Base-by-base conservation (phyloP, 1,284 basidiomycete species). In the Tetrapyrgos nigripes region DNA sequence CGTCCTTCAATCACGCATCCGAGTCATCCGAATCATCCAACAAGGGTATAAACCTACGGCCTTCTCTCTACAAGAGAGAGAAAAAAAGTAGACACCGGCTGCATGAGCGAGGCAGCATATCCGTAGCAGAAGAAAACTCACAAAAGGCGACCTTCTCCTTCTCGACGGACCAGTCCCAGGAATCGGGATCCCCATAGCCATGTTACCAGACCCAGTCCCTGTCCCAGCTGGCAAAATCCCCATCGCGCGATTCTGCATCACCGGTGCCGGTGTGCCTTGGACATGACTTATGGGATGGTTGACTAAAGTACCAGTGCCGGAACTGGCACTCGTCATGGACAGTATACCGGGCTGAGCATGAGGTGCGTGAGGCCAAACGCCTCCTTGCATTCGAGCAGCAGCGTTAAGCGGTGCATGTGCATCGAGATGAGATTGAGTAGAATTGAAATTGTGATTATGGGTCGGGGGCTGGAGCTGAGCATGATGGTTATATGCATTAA, bases 11-110 rank as follows among this genome's bases (percentile, higher is more conserved):
- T 4, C 17, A 11, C 14, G 52, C 50, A 28, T 57, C 56, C 27
- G 56, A 77, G 21, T 80, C 79, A 43, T 80, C 78, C 2, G 78
- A 77, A 63, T 83, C 80, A 50, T 77, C 72, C 46, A 82, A 60
- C 46, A 82, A 60, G 10, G 79, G 76, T 43, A 82, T 81, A 58
- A 81, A 83, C 13, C 81, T 70, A 57, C 79, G 73, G 61, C 79
- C 78, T 64, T 78, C 75, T 60, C 72, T 73, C 74, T 79, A 29
- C 21, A 13, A 27, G 40, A 5, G 37, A n/a, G 48, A 43, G 19
- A 27, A 52, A 54, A 26, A 61, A 53, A 31, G 11, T 17, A 9
- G 37, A 40, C 37, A 40, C 14, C 37, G 6, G 5, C 14, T 8
- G 31, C 31, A 8, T 14, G 14, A 14, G 31, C 8, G 9, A 14